Conservation (phyloP, 2,329 filamentous ascomycete species). For the Colletotrichum melonis region DNA sequence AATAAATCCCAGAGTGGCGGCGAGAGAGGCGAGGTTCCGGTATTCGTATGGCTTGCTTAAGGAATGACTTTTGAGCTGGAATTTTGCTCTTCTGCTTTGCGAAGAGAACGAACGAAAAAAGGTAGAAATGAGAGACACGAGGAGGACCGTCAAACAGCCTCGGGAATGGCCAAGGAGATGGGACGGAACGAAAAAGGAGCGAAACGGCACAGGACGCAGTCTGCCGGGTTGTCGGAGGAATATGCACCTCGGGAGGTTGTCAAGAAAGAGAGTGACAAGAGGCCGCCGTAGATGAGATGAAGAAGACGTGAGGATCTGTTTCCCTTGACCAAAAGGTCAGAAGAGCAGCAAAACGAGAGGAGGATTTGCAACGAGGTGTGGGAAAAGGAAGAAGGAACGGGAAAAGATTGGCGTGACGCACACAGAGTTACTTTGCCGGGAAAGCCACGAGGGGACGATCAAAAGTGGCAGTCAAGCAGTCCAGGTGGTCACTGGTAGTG, state of each 20-base stretch:
- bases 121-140: conserved; percentile 19
- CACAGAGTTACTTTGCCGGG: conserved; percentile 5
- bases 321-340: conserved; percentile 5
- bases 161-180: conserved; percentile 16
- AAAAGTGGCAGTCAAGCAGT: neutral
- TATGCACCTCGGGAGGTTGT: conserved; percentile 11
- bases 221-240: conserved; percentile 13
- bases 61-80: conserved; percentile 11
- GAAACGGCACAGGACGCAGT: conserved; percentile 26
- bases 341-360: neutral
- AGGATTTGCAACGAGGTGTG: conserved; percentile 4
- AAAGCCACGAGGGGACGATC: conserved; percentile 29
- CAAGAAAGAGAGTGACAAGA: conserved; percentile 1
- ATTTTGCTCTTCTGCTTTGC: neutral
- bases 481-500: neutral
- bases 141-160: conserved; percentile 21
- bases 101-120: neutral
- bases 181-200: conserved; percentile 19
- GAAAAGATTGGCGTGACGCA: conserved; percentile 29
- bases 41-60: conserved; percentile 3
- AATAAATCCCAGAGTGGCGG: conserved; percentile 7
- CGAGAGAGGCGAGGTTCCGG: conserved; percentile 18
- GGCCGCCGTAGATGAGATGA: conserved; percentile 22
- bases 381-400: conserved; percentile 6
- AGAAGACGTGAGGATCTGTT: neutral